Evolutionary conservation across 768 basidiomycete genomes (phyloP).

Genomic region (Sistotremastrum niveocremeum): DNA sequence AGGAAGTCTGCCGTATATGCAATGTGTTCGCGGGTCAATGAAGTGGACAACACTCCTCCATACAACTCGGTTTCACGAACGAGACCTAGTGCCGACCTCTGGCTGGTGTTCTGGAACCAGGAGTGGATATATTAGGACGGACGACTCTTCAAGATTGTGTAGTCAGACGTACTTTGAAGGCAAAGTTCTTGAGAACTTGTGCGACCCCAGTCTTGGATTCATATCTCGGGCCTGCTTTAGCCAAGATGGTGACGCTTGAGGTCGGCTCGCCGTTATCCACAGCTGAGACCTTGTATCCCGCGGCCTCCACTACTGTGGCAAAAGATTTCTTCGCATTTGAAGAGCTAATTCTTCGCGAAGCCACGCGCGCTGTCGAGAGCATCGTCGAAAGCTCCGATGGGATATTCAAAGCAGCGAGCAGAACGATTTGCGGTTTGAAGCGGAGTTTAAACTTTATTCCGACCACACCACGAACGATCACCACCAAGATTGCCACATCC

Average conservation of each 20-base stretch:
- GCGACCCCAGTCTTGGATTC: conserved; percentile 84
- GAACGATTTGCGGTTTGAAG: background rate
- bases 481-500: too few species aligned
- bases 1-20: conserved; percentile 92
- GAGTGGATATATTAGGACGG: conserved; percentile 1
- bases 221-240: conserved; percentile 86
- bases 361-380: background rate
- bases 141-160: background rate
- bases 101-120: conserved; percentile 58
- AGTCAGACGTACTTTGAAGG: conserved; percentile 73
- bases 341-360: background rate
- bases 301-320: conserved; percentile 69
- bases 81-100: conserved; percentile 79
- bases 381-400: background rate
- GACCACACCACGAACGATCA: too few species aligned
- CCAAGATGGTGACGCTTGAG: conserved; percentile 72
- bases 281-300: conserved; percentile 78
- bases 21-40: conserved; percentile 78
- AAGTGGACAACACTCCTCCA: conserved; percentile 81
- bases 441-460: background rate
- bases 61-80: conserved; percentile 88
- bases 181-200: conserved; percentile 93
- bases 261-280: conserved; percentile 76
- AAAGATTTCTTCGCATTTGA: conserved; percentile 25
- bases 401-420: too few species aligned